Conservation (phyloP, 2,329 filamentous ascomycete genomes). For the Penicillium sp. region DNA sequence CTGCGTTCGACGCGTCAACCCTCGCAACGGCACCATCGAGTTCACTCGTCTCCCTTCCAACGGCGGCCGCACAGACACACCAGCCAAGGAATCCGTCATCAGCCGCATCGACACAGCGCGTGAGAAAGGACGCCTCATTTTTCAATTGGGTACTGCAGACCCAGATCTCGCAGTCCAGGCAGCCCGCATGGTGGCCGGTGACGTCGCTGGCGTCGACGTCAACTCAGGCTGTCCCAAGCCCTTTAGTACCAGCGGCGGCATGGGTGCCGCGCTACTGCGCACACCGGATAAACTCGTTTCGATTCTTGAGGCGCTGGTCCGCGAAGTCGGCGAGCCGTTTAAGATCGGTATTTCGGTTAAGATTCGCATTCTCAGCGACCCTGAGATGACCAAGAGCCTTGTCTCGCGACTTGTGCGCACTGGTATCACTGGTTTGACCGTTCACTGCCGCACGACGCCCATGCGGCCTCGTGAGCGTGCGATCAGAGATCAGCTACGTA, state of each 20-base stretch:
- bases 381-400: constrained; percentile 72
- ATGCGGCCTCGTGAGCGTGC: constrained; percentile 91
- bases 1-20: constrained; percentile 74
- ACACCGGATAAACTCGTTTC: constrained; percentile 80
- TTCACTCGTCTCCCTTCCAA: constrained; percentile 77
- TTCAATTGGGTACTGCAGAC: constrained; percentile 86
- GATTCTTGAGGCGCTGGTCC: constrained; percentile 81
- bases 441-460: constrained; percentile 93
- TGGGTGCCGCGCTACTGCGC: constrained; percentile 87
- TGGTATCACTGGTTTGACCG: constrained; percentile 86
- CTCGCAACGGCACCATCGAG: constrained; percentile 75
- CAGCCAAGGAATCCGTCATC: constrained; percentile 66
- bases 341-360: constrained; percentile 96
- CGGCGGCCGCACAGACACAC: constrained; percentile 46
- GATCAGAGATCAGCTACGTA: constrained; percentile 79
- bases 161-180: constrained; percentile 81
- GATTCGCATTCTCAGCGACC: constrained; percentile 80
- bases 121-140: constrained; percentile 76
- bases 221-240: constrained; percentile 98
- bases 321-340: constrained; percentile 72
- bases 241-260: constrained; percentile 89
- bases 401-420: constrained; percentile 79
- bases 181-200: constrained; percentile 76
- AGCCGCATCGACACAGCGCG: constrained; percentile 78
- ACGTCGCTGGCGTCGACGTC: constrained; percentile 93